Evolutionary conservation across 176 grass and related monocot species (phyloP).

Genomic region (Eremochloa ophiuroides): DNA sequence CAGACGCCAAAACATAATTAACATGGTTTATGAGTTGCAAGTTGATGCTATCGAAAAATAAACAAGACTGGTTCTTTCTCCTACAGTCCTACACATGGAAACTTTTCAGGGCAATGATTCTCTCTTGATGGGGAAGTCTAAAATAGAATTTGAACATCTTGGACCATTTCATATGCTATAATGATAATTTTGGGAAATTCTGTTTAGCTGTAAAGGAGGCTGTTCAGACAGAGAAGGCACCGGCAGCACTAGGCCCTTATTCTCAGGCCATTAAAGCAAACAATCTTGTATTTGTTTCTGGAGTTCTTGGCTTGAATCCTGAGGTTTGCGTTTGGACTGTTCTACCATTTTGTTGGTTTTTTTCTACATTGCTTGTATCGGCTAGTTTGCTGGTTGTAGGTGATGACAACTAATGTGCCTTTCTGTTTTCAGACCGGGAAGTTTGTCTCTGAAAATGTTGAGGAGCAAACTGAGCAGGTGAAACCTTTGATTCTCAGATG

Average conservation of each 20-base stretch:
- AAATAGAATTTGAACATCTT: not conserved
- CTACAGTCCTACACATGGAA: not conserved
- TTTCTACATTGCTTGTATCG: not conserved
- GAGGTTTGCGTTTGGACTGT: constrained; percentile 48
- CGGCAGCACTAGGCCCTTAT: constrained; percentile 88
- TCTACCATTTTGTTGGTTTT: not conserved
- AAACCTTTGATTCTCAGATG: not conserved
- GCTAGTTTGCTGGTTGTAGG: not conserved
- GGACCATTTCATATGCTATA: not conserved
- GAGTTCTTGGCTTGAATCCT: constrained; percentile 84
- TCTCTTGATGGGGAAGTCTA: not conserved
- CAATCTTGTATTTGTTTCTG: constrained; percentile 94
- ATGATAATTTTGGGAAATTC: not conserved
- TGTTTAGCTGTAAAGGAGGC: constrained; percentile 63
- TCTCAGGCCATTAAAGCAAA: constrained; percentile 97
- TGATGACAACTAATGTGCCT: constrained; percentile 2
- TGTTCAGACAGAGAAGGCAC: constrained; percentile 81
- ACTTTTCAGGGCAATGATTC: not conserved
- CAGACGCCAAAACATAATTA: not conserved
- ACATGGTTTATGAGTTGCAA: not conserved
- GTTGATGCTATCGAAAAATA: not conserved
- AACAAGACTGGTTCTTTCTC: not conserved
- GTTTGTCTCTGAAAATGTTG: constrained; percentile 80
- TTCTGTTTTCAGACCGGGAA: constrained; percentile 68
- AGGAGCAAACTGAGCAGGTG: constrained; percentile 96